Conservation (phyloP, 1,139 yeast species). For the Arxiozyma slooffiae region DNA sequence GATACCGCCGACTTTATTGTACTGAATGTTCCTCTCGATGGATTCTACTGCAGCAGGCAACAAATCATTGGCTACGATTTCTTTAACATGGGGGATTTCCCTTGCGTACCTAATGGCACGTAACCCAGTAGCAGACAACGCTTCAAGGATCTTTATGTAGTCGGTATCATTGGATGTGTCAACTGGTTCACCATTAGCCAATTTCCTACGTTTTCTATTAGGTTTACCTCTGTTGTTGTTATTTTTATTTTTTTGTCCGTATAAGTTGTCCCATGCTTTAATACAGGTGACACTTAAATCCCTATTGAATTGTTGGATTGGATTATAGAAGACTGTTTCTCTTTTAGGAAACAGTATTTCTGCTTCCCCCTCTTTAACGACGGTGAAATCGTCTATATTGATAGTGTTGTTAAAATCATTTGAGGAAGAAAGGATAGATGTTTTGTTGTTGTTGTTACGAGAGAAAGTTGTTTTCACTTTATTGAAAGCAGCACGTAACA, state of each 20-base stretch:
- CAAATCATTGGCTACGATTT: conserved; percentile 81
- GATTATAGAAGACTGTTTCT: conserved; percentile 81
- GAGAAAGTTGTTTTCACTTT: conserved; percentile 14
- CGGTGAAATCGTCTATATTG: conserved; percentile 32
- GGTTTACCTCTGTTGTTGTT: conserved; percentile 23
- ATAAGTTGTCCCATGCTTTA: conserved; percentile 69
- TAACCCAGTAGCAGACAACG: conserved; percentile 88
- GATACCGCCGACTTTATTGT: conserved; percentile 46
- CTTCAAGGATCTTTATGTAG: conserved; percentile 67
- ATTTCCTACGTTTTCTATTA: conserved; percentile 23
- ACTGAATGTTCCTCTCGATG: conserved; percentile 59
- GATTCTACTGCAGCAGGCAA: conserved; percentile 79
- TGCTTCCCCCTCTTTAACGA: conserved; percentile 73
- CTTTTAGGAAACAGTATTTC: conserved; percentile 67
- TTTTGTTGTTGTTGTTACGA: background rate
- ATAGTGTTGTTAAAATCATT: conserved; percentile 6
- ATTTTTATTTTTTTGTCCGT: conserved; percentile 30
- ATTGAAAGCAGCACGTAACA: conserved; percentile 25
- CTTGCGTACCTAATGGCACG: conserved; percentile 88
- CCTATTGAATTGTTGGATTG: conserved; percentile 91
- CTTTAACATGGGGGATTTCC: conserved; percentile 66
- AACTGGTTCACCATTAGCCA: conserved; percentile 12
- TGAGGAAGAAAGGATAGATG: conserved; percentile 1
- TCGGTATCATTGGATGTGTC: conserved; percentile 24
- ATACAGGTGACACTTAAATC: conserved; percentile 81